Evolutionary conservation across 2,329 filamentous ascomycete species (phyloP).

Genomic region (Beauveria scarabaeidicola): DNA sequence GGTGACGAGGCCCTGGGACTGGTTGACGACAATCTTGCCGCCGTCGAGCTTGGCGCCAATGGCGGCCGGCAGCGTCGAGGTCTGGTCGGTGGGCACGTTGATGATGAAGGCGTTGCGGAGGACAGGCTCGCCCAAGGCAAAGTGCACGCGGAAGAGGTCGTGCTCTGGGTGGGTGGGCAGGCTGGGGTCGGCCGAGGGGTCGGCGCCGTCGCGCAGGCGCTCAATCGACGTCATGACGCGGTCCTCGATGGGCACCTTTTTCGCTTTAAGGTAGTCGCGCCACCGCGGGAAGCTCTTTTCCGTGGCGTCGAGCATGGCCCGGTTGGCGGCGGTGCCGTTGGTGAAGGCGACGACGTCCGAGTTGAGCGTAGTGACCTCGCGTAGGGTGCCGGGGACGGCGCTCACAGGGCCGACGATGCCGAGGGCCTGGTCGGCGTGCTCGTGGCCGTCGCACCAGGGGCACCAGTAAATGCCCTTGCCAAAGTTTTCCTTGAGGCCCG

Average conservation of each 20-base stretch:
- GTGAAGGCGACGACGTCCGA: constrained; percentile 47
- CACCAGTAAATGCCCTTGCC: constrained; percentile 56
- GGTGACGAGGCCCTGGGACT: constrained; percentile 36
- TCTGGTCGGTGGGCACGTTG: constrained; percentile 39
- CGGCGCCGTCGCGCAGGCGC: constrained; percentile 33
- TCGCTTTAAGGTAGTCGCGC: constrained; percentile 38
- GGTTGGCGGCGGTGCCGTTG: constrained; percentile 47
- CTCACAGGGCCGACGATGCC: constrained; percentile 42
- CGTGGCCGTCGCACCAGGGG: constrained; percentile 56
- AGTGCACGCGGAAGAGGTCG: constrained; percentile 48
- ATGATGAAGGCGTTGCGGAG: constrained; percentile 44
- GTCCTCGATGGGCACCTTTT: constrained; percentile 48
- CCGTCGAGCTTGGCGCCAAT: constrained; percentile 38
- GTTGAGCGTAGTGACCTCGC: constrained; percentile 48
- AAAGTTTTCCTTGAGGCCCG: constrained; percentile 46
- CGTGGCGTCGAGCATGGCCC: constrained; percentile 29
- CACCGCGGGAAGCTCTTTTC: constrained; percentile 36
- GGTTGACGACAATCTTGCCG: constrained; percentile 35
- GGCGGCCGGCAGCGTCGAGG: constrained; percentile 36
- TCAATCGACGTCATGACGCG: constrained; percentile 40
- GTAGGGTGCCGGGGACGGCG: constrained; percentile 55
- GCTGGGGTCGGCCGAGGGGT: constrained; percentile 29
- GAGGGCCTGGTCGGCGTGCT: constrained; percentile 50
- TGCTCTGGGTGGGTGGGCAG: constrained; percentile 38
- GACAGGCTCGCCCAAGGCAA: constrained; percentile 35